These are phyloP conservation scores for Populus hybrid DNA, from an alignment of 441 rosid species.

Conservation along the genomic window DNA sequence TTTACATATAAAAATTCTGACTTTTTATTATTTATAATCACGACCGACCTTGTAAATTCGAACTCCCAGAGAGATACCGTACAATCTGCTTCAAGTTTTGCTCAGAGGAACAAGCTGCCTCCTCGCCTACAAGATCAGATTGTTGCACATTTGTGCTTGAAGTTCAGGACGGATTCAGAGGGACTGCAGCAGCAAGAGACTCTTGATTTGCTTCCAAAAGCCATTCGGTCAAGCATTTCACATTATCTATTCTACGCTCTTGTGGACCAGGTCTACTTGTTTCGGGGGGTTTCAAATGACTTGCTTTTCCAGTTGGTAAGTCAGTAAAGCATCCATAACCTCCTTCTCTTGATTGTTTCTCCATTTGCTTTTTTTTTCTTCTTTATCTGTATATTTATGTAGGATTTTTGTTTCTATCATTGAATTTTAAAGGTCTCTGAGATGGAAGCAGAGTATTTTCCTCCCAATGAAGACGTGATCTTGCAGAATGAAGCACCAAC, in stretches of 20 bases:
- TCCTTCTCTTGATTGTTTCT: not conserved
- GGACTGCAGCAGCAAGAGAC: slow-evolving; percentile 87
- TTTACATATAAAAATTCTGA: not conserved
- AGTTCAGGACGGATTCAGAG: slow-evolving; percentile 76
- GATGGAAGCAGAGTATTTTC: slow-evolving; percentile 88
- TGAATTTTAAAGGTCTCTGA: slow-evolving; percentile 58
- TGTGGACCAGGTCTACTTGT: slow-evolving; percentile 66
- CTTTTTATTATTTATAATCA: not conserved
- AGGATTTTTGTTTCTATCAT: not conserved
- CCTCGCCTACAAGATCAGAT: slow-evolving; percentile 78
- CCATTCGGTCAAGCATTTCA: slow-evolving; percentile 78
- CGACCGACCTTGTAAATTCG: not conserved
- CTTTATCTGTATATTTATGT: slow-evolving; percentile 1
- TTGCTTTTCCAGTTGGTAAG: slow-evolving; percentile 80
- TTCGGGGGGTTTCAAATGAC: slow-evolving; percentile 70
- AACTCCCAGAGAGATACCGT: slow-evolving; percentile 71
- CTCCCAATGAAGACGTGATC: slow-evolving; percentile 87
- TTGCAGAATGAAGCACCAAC: slow-evolving; percentile 92
- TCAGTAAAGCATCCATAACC: slow-evolving; percentile 3
- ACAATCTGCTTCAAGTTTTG: slow-evolving; percentile 83
- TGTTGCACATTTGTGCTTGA: slow-evolving; percentile 76
- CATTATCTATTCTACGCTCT: slow-evolving; percentile 75
- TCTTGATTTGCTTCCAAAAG: slow-evolving; percentile 85
- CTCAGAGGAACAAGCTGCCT: slow-evolving; percentile 72
- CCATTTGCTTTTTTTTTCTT: not conserved